Evolutionary conservation across 2,329 filamentous ascomycete species (phyloP), one percentile per base, ranked within the genome.

Genomic region (Cercospora nicotianae): DNA sequence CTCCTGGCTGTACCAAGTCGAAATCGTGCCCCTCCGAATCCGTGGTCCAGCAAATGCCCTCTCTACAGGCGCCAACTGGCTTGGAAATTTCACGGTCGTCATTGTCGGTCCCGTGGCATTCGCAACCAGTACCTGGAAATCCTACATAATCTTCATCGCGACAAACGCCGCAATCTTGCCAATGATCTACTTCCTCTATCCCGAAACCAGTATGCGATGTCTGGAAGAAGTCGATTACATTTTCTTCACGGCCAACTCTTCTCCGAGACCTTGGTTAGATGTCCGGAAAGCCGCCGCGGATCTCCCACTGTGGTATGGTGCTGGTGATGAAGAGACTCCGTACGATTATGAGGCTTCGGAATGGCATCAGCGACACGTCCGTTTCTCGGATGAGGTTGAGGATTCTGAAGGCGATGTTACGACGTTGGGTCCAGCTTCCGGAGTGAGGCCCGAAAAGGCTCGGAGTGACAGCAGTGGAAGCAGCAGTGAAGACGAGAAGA

Each of bases 131-230:
- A 75, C 79, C 64, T 79, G 72, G 80, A 77, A 85, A 73, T 87
- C 88, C 69, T 94, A 93, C 79, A 86, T 93, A 77, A 84, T 94
- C 71, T 94, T 94, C 75, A 91, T 86, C 13, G 84, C 87, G 10
- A 77, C 92, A 7, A 72, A 73, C 51, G 70, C 66, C 20, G 61
- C 65, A 16, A 72, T 72, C 60, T 79, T 87, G 16, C 86, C 86
- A 0, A 81, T 82, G 5, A 83, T 86, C 33, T 87, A 87, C 78
- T 86, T 87, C 79, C 86, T 88, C 80, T 88, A 87, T 75, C 87
- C 86, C 0, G 87, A 88, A 72, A 88, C 86, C 1, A 85, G 84
- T 5, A 83, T 83, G 66, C 72, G 75, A 42, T 79, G 77, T 23
- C 81, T 91, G 28, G 89, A 91, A 77, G 89, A 91, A 77, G 88